Evolutionary conservation across 1,284 basidiomycete genomes (phyloP).

Genomic region (Melampsora americana): DNA sequence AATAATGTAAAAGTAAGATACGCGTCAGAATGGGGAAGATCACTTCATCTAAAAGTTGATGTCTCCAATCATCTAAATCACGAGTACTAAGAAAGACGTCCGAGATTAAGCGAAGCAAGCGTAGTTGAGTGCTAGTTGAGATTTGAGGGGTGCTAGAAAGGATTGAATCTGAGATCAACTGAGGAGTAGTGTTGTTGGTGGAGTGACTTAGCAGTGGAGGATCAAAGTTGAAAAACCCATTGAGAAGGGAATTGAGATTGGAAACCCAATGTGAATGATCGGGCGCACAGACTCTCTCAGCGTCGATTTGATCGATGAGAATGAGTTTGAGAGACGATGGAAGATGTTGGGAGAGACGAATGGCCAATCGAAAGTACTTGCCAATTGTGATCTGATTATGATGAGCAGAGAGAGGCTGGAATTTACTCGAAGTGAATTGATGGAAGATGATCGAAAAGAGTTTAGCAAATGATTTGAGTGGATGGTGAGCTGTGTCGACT

Average conservation of each 20-base stretch:
- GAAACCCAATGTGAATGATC: constrained; percentile 57
- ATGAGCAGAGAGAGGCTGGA: constrained; percentile 12
- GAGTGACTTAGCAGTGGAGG: constrained; percentile 39
- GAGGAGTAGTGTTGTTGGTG: constrained; percentile 21
- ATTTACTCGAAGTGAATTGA: constrained; percentile 10
- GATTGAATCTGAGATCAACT: constrained; percentile 28
- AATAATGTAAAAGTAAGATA: constrained; percentile 26
- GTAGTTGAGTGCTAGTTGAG: constrained; percentile 51
- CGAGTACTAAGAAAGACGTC: constrained; percentile 56
- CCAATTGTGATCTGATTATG: constrained; percentile 24
- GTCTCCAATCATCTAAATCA: constrained; percentile 54
- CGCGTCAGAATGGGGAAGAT: constrained; percentile 35
- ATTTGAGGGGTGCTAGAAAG: constrained; percentile 46
- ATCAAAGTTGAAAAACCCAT: constrained; percentile 54
- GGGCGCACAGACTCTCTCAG: constrained; percentile 57
- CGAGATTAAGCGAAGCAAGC: constrained; percentile 54
- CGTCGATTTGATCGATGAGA: constrained; percentile 57
- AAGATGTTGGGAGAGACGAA: constrained; percentile 54
- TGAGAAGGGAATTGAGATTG: constrained; percentile 56
- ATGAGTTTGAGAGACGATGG: constrained; percentile 54
- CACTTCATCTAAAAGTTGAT: constrained; percentile 45
- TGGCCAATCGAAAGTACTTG: constrained; percentile 36
- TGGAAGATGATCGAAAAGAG: constrained; percentile 32
- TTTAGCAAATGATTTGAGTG: constrained; percentile 25
- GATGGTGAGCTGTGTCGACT: neutral